Base-by-base conservation (phyloP, 2,329 filamentous ascomycete genomes). In the Diaporthe caulivora region DNA sequence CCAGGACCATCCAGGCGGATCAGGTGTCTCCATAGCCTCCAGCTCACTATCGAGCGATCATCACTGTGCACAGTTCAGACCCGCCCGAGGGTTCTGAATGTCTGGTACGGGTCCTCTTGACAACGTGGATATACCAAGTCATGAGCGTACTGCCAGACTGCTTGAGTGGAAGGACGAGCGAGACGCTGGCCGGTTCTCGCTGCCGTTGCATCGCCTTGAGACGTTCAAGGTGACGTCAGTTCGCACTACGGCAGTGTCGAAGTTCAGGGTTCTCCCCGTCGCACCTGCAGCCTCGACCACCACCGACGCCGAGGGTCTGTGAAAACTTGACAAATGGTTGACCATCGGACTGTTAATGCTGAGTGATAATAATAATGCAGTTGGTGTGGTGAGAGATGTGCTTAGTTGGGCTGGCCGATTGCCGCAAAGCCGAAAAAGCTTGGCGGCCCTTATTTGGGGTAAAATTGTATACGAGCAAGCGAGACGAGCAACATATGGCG, bases 391-490 rank as follows among this genome's bases (percentile, higher is more conserved):
- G n/a, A n/a, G n/a, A n/a, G n/a, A n/a, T n/a, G n/a, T n/a, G 37
- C 11, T 49, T 26, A 17, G 40, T 26, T 37, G 44, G 21, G 47
- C 13, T 40, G 47, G 62, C 62, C 62, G 62, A 53, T 40, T 53
- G 62, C 62, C 62, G 62, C n/a, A 29, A 62, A 31, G 8, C 31
- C 26, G 13, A 57, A 37, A 70, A 37, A 70, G 31, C 29, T 58
- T 47, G 54, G 68, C 68, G 34, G n/a, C 21, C 47, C 67, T 40
- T 49, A 51, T 62, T 42, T 53, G 37, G 55, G n/a, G 44, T 53
- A 44, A 62, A 54, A 53, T 70, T 62, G 34, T 62, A 71, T 31
- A 71, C 69, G 55, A 71, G n/a, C 44, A 71, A 71, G 69, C 69
- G 69, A 71, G 42, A 71, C 31, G 68, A 71, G 57, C 42, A 18